Percentiles rank a stretch among this genome's conserved stretches.
phyloP scores from a whole-genome alignment of 2,329 filamentous ascomycete species.

The Colletotrichum sp. region DNA sequence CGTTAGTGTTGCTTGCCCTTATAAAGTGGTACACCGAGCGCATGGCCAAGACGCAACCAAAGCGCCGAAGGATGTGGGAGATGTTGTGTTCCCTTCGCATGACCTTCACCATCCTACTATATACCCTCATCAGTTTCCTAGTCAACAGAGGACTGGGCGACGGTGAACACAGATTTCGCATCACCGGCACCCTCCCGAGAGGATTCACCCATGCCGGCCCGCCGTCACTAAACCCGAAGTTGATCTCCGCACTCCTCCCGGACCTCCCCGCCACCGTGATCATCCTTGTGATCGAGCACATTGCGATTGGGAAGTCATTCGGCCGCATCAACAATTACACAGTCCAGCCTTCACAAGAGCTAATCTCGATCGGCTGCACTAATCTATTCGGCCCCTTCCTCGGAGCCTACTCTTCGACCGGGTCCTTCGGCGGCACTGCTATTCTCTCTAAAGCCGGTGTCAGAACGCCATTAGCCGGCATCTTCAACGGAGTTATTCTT shows the following conservation, averaged over 20 bases:
- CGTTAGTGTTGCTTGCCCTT: conserved; percentile 70
- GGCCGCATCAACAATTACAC: conserved; percentile 80
- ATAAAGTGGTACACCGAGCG: conserved; percentile 59
- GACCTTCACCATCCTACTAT: conserved; percentile 77
- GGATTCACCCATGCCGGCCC: conserved; percentile 69
- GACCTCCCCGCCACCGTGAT: conserved; percentile 76
- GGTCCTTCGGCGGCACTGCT: conserved; percentile 69
- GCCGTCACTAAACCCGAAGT: conserved; percentile 57
- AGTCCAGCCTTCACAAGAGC: conserved; percentile 79
- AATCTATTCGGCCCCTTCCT: conserved; percentile 80
- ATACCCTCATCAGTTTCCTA: conserved; percentile 75
- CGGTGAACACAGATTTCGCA: conserved; percentile 59
- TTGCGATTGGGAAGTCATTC: conserved; percentile 84
- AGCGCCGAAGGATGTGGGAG: conserved; percentile 69
- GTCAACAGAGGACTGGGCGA: conserved; percentile 60
- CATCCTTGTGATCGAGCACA: conserved; percentile 81
- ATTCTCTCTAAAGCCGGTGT: conserved; percentile 87
- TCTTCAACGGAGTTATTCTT: conserved; percentile 78
- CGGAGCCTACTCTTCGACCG: conserved; percentile 54
- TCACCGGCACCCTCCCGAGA: conserved; percentile 54
- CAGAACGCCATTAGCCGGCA: conserved; percentile 76
- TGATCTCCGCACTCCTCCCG: conserved; percentile 62
- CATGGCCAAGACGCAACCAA: conserved; percentile 65
- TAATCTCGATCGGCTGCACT: conserved; percentile 77
- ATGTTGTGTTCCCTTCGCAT: conserved; percentile 77